Base-by-base conservation (phyloP, 352 stramenopile genomes). In the Phytophthora rubi region DNA sequence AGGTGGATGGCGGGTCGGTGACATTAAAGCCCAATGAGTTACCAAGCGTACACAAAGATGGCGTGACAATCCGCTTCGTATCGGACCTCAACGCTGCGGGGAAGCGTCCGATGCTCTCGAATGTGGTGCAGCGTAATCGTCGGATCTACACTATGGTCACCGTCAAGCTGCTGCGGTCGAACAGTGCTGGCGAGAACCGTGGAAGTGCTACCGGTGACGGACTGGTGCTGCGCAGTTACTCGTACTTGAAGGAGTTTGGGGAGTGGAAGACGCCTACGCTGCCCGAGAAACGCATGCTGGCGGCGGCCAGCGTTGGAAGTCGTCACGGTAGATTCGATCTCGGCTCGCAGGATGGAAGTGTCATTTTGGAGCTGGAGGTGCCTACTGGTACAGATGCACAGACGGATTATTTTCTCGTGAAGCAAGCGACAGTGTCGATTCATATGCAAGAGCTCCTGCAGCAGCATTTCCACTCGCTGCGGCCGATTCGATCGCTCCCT, bases 341-440 rank as follows among this genome's bases (percentile, higher is more conserved):
- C 28, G 52, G 81, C 3, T 81, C 84, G 2, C 67, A 75, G 16
- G 84, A 92, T 56, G 82, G 84, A 6, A 87, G 72, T 53, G 49
- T 88, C 1, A 69, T 57, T 23, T 49, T 92, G 28, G 79, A 90
- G 48, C 63, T 92, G 35, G 80, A 87, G 15, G 73, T 92, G 0
- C 84, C 84, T 1, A 28, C 65, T 0, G 74, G 80, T 0, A 79
- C 79, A 8, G 81, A 92, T 56, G 76, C 82, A 42, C 70, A 83
- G 48, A 78, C 78, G 58, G 82, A 90, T 63, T 90, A 88, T 63
- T 92, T 82, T 37, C 66, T 90, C 45, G 79, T 90, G 48, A 89
- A 88, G 72, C 71, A 79, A 33, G 75, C 62, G 0, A 45, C 69
- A 1, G 71, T 88, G 47, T 73, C 48, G 4, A 56, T 92, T 45